Conservation (phyloP, 2,329 filamentous ascomycete species). For the Fusarium sp. region DNA sequence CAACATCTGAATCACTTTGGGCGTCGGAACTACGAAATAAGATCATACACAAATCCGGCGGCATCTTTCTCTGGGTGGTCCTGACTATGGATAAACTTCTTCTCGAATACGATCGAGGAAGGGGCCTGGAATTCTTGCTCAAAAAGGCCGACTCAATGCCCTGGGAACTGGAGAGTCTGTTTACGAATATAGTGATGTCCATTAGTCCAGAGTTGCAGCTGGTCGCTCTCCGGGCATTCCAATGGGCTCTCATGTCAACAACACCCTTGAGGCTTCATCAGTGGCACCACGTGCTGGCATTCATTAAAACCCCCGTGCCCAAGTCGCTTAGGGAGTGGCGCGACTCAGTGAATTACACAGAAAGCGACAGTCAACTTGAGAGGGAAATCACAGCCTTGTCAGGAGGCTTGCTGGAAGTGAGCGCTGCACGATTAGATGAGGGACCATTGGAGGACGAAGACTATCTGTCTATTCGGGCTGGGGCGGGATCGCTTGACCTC, state of each 20-base stretch:
- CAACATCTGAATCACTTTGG: background rate
- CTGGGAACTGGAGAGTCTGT: conserved; percentile 5
- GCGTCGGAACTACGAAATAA: background rate
- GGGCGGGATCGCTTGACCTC: conserved; percentile 21
- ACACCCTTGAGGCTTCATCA: conserved; percentile 21
- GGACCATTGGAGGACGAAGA: background rate
- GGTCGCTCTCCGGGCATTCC: conserved; percentile 3
- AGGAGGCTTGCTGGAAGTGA: conserved; percentile 16
- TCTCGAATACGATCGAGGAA: background rate
- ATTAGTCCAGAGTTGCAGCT: background rate
- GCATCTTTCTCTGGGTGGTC: background rate
- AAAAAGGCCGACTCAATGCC: background rate
- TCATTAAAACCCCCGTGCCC: background rate
- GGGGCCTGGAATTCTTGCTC: background rate
- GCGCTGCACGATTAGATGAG: background rate
- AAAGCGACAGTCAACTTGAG: conserved; percentile 23
- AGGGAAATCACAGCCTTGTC: conserved; percentile 22
- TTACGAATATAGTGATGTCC: background rate
- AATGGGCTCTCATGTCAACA: conserved; percentile 16
- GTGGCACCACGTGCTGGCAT: conserved; percentile 33
- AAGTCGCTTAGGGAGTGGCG: conserved; percentile 9
- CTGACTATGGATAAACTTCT: background rate
- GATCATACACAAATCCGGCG: background rate
- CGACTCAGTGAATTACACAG: background rate
- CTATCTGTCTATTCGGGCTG: conserved; percentile 1